Evolutionary conservation across 2,329 filamentous ascomycete genomes (phyloP), one percentile per base, ranked within the genome.

Genomic region (Aspergillus pseudoviridinutans): DNA sequence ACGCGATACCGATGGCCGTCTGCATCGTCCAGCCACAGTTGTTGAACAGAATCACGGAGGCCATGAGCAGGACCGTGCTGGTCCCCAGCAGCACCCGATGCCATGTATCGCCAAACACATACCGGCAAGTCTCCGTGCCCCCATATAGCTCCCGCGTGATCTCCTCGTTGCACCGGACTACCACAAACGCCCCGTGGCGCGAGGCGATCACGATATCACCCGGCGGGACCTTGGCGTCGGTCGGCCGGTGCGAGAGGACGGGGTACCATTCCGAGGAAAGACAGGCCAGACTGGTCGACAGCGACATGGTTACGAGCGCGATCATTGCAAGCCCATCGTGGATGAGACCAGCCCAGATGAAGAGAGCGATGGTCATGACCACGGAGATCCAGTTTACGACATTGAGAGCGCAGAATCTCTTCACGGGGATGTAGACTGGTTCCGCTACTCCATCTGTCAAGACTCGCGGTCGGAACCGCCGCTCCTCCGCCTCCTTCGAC

Each of bases 131-230:
- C 62, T 87, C 84, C 0, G 82, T 85, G 17, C 83, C 83, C 0
- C 78, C 80, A 69, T 87, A 87, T 0, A 87, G 76, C 66, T 87
- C 84, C n/a, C 85, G 78, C 1, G 84, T 82, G 1, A 87, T 80
- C 32, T 84, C 80, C 67, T 87, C 84, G 4, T 79, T 78, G 64
- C 84, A 86, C 49, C 76, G 75, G 17, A 87, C 73, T 6, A 86
- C 72, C 2, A 87, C 68, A 61, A 87, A 86, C 1, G 82, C 84
- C 1, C 84, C 84, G 62, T 83, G 80, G 5, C 83, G 79, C 1
- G 84, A 87, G 28, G 81, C 79, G 55, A 87, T 85, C 28, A 86
- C 78, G n/a, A 87, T 79, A 60, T 87, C 84, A 1, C 84, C 84
- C 2, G 62, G 64, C 1, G 84, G 84, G 1, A 85, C 80, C 22